Percentiles rank a stretch among this genome's conserved stretches.
phyloP scores from a whole-genome alignment of 2,329 filamentous ascomycete species.

The Diaporthe aspalathi region DNA sequence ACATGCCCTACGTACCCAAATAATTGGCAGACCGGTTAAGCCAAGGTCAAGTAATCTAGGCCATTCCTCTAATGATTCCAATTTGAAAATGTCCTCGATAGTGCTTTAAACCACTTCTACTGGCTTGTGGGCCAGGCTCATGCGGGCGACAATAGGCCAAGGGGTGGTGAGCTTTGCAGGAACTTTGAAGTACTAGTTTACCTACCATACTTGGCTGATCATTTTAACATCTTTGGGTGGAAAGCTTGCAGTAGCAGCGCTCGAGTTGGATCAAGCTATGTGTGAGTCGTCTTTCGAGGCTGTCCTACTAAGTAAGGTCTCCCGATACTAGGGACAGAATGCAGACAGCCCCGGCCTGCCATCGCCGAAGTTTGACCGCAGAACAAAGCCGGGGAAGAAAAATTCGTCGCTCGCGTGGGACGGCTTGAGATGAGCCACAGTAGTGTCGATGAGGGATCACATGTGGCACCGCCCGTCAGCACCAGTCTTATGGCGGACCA shows the following conservation, averaged over 20 bases:
- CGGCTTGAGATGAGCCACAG: conserved; percentile 9
- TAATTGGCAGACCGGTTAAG: neutral
- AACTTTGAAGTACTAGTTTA: neutral
- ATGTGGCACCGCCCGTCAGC: conserved; percentile 15
- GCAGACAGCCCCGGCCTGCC: neutral
- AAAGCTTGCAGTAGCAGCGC: neutral
- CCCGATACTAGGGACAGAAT: too few species aligned
- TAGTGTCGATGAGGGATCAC: conserved; percentile 1
- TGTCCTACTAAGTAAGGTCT: neutral
- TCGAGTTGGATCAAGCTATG: neutral
- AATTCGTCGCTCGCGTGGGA: neutral
- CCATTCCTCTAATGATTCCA: neutral
- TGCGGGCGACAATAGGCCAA: neutral
- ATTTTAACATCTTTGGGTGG: too few species aligned
- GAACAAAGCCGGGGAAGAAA: neutral
- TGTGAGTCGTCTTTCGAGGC: neutral
- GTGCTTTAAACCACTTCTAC: neutral
- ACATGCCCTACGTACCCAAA: neutral
- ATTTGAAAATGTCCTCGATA: neutral
- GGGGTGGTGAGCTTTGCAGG: neutral
- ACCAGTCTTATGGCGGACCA: neutral
- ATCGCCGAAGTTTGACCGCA: conserved; percentile 10
- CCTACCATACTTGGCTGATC: too few species aligned
- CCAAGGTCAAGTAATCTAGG: neutral
- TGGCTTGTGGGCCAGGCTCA: neutral